A percentile compares a stretch with the other conserved stretches of the same genome.
Evolutionary conservation across 2,329 filamentous ascomycete genomes (phyloP).

Genomic region (Ceratocystiopsis minuta): DNA sequence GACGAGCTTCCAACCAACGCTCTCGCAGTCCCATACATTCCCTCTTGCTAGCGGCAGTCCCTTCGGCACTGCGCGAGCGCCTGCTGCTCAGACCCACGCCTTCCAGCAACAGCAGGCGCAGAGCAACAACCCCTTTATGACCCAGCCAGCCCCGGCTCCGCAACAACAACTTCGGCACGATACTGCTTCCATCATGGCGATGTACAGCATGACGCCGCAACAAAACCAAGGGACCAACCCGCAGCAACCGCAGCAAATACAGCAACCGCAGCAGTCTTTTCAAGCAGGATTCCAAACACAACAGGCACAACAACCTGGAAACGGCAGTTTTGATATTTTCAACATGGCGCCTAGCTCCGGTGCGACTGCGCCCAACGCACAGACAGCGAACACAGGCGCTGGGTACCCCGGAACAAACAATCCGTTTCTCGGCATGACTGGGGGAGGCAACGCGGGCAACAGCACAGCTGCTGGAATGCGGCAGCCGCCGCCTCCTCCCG

Average conservation of each 20-base stretch:
- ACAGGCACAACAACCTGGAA: not conserved
- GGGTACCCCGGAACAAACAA: constrained; percentile 28
- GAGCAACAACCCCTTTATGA: constrained; percentile 16
- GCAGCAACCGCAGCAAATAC: constrained; percentile 8
- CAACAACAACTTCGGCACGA: constrained; percentile 34
- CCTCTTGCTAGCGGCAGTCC: constrained; percentile 1
- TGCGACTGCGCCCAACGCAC: not conserved
- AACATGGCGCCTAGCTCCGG: not conserved
- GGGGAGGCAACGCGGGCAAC: not conserved
- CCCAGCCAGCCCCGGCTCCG: constrained; percentile 16
- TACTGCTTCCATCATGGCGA: constrained; percentile 56
- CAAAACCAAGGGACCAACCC: constrained; percentile 1
- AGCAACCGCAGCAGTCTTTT: not conserved
- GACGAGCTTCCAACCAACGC: constrained; percentile 20
- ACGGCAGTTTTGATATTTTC: not conserved
- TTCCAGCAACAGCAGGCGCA: constrained; percentile 9
- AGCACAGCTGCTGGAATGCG: not conserved
- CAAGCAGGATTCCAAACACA: not conserved
- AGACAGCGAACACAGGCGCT: too few relatives aligned
- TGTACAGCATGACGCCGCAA: constrained; percentile 45
- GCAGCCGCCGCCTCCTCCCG: constrained; percentile 6
- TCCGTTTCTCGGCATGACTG: constrained; percentile 30
- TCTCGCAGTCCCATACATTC: constrained; percentile 4
- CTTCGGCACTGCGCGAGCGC: not conserved
- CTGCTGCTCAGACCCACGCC: not conserved